phyloP scores from a whole-genome alignment of 306 rosid species.

The Medicago ruthenica region DNA sequence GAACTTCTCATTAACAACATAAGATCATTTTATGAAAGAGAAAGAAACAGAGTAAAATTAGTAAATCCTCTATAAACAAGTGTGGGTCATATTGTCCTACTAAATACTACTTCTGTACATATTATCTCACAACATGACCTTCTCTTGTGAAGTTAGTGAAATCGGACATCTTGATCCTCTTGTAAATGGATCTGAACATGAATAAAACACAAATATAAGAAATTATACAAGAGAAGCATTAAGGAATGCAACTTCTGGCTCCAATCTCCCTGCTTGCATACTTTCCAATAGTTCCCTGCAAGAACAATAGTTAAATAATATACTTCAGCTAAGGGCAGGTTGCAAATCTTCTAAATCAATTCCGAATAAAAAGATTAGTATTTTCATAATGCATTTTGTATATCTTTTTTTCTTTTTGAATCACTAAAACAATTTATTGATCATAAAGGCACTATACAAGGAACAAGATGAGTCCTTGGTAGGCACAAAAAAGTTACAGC shows the following conservation, averaged over 20 bases:
- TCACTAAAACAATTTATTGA: too few species aligned
- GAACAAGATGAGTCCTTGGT: too few species aligned
- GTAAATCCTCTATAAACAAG: background rate
- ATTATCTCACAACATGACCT: too few species aligned
- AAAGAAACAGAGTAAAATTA: constrained; percentile 16
- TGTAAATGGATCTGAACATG: constrained; percentile 16
- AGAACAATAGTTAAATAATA: constrained; percentile 40
- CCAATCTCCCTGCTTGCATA: constrained; percentile 84
- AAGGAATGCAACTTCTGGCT: constrained; percentile 87
- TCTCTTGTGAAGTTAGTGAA: too few species aligned
- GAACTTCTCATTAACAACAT: constrained; percentile 7
- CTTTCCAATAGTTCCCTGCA: constrained; percentile 81
- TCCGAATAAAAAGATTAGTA: too few species aligned
- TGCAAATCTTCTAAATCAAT: too few species aligned
- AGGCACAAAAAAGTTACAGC: too few species aligned
- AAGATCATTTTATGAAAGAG: background rate
- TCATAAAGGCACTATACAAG: too few species aligned
- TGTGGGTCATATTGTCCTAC: too few species aligned
- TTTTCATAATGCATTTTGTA: too few species aligned
- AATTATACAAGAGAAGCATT: constrained; percentile 76
- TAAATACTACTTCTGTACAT: too few species aligned
- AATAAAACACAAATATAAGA: constrained; percentile 20
- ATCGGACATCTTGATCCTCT: constrained; percentile 1
- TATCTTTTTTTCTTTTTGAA: too few species aligned
- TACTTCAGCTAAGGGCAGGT: constrained; percentile 25